Conservation (phyloP, 2,329 filamentous ascomycete species). For the Penicillium olsonii region DNA sequence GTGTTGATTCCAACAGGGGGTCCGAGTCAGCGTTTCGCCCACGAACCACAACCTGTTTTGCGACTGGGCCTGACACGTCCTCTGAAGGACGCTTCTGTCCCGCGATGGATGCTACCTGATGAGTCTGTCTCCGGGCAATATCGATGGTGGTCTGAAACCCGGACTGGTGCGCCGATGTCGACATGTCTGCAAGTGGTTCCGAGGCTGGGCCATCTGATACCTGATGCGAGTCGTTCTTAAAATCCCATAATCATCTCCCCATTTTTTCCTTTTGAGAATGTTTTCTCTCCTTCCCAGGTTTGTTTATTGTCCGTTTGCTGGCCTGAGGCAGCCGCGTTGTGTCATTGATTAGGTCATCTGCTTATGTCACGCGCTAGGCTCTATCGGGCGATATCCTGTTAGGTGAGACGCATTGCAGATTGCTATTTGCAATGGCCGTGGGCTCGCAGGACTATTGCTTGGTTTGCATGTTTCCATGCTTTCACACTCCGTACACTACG, state of each 20-base stretch:
- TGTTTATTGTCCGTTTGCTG: neutral
- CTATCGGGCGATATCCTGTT: neutral
- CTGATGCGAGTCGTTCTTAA: neutral
- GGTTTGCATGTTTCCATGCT: slow-evolving; percentile 2
- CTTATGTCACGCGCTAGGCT: neutral
- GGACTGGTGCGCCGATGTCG: slow-evolving; percentile 43
- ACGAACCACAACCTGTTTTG: slow-evolving; percentile 10
- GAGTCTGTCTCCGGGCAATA: slow-evolving; percentile 42
- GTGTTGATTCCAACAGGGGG: slow-evolving; percentile 15
- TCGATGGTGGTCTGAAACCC: slow-evolving; percentile 53
- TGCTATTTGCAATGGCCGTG: slow-evolving; percentile 1
- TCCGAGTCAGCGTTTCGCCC: slow-evolving; percentile 12
- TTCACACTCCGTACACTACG: neutral
- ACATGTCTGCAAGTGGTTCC: slow-evolving; percentile 26
- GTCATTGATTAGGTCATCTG: neutral
- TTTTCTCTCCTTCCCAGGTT: slow-evolving; percentile 3
- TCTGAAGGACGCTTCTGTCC: slow-evolving; percentile 52
- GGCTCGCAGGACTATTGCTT: neutral
- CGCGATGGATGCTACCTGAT: slow-evolving; percentile 43
- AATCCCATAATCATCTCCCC: neutral
- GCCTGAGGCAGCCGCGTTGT: neutral
- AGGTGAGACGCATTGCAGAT: slow-evolving; percentile 1
- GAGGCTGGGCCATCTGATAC: neutral
- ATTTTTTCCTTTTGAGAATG: neutral
- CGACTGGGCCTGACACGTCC: neutral